Conservation (phyloP, 2,329 filamentous ascomycete genomes). For the Xylaria sp. region DNA sequence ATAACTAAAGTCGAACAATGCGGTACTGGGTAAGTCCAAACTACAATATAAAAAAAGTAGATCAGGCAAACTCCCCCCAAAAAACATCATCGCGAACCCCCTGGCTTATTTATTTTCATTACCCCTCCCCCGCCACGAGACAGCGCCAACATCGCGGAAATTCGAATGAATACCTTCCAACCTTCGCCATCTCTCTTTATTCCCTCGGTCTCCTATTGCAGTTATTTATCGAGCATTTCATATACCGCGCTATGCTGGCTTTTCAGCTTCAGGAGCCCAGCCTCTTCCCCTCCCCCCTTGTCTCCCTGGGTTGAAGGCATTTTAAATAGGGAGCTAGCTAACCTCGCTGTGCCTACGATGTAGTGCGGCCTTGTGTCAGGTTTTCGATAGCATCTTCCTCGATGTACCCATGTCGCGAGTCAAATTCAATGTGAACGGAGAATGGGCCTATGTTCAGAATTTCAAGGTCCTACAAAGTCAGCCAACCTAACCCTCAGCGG, state of each 20-base stretch:
- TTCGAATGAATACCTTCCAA: constrained; percentile 4
- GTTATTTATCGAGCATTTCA: background rate
- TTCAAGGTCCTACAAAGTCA: constrained; percentile 97
- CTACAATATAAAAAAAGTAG: background rate
- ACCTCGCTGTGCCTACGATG: constrained; percentile 32
- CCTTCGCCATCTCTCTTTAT: background rate
- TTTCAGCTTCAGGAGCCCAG: background rate
- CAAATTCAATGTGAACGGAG: constrained; percentile 97
- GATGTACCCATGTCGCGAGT: constrained; percentile 95
- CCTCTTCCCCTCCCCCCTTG: too few relatives aligned
- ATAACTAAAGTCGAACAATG: constrained; percentile 99
- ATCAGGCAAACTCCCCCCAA: too few relatives aligned
- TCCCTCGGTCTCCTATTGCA: background rate
- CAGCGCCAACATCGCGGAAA: constrained; percentile 6
- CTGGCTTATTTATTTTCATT: constrained; percentile 43
- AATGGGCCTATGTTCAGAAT: constrained; percentile 98
- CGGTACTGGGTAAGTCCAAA: constrained; percentile 83
- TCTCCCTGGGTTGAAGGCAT: background rate
- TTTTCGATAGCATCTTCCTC: constrained; percentile 97
- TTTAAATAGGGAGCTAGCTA: constrained; percentile 32
- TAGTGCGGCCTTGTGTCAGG: constrained; percentile 94
- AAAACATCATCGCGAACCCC: constrained; percentile 43
- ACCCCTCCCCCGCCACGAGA: constrained; percentile 47
- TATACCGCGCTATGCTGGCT: background rate
- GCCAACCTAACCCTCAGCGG: constrained; percentile 50